Percentiles rank a stretch among this genome's conserved stretches.
These are phyloP conservation scores for Fragilariopsis cylindrus DNA, from an alignment of 108 stramenopile genomes.

Conservation along the genomic window DNA sequence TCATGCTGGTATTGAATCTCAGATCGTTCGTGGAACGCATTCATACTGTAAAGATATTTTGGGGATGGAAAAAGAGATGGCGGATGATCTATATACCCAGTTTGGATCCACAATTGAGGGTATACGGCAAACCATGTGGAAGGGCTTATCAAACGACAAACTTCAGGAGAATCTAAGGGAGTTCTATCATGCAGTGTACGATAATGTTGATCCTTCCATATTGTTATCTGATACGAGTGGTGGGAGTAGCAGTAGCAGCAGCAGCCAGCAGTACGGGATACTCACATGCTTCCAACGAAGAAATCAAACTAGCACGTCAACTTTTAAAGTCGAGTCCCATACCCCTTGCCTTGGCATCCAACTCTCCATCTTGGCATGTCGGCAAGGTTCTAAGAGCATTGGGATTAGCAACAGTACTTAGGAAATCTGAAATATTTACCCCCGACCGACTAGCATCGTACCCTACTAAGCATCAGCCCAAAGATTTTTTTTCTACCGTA, in stretches of 20 bases:
- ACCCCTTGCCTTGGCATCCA: constrained; percentile 71
- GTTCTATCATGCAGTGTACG: constrained; percentile 68
- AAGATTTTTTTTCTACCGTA: constrained; percentile 45
- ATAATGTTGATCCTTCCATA: constrained; percentile 57
- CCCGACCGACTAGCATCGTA: constrained; percentile 57
- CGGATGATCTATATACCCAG: constrained; percentile 60
- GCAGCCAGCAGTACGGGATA: constrained; percentile 54
- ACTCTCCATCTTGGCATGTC: constrained; percentile 78
- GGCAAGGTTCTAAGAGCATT: constrained; percentile 50
- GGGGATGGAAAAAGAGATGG: constrained; percentile 50
- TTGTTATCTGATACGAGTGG: constrained; percentile 14
- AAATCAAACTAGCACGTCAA: constrained; percentile 17
- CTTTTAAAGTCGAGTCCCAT: constrained; percentile 27
- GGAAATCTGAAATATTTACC: constrained; percentile 47
- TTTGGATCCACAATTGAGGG: constrained; percentile 88
- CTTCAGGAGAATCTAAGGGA: constrained; percentile 26
- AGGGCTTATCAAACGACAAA: constrained; percentile 19
- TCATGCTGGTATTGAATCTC: constrained; percentile 64
- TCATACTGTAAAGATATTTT: constrained; percentile 53
- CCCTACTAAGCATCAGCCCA: constrained; percentile 74
- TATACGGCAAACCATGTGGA: constrained; percentile 49
- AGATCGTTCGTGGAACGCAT: constrained; percentile 77
- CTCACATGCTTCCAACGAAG: constrained; percentile 41
- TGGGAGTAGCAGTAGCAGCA: neutral
- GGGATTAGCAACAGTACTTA: constrained; percentile 40